Evolutionary conservation across 345 rosid species (phyloP).

Genomic region (Odontarrhena argentea): DNA sequence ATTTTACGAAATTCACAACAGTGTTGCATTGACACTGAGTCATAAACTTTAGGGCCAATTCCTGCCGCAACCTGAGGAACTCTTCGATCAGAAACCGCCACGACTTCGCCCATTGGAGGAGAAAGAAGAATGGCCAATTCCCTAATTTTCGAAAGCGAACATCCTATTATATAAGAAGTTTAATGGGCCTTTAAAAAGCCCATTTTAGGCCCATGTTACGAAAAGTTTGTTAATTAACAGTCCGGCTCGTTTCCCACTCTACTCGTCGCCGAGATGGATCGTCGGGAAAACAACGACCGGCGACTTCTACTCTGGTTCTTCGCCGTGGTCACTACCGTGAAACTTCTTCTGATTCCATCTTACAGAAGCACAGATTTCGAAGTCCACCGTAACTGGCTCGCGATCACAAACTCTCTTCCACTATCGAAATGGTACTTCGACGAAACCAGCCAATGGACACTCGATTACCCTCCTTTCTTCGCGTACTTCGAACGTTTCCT

Average conservation of each 20-base stretch:
- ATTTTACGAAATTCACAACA: no score
- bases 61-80: no score
- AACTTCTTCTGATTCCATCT: slow-evolving; percentile 76
- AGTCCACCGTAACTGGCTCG: slow-evolving; percentile 96
- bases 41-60: no score
- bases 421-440: slow-evolving; percentile 80
- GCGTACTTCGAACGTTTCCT: slow-evolving; percentile 68
- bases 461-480: slow-evolving; percentile 89
- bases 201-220: neutral
- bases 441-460: slow-evolving; percentile 93
- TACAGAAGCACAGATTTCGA: slow-evolving; percentile 89
- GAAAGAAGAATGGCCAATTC: no score
- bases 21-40: no score
- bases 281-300: slow-evolving; percentile 13
- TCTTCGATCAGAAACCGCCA: no score
- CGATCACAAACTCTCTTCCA: slow-evolving; percentile 80
- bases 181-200: neutral
- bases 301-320: slow-evolving; percentile 60
- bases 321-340: slow-evolving; percentile 56
- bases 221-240: slow-evolving; percentile 17
- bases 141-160: no score
- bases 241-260: neutral
- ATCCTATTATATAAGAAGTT: no score
- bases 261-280: slow-evolving; percentile 25
- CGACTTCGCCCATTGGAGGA: no score